phyloP scores from a whole-genome alignment of 352 stramenopile species.

The Phytophthora tentaculata region DNA sequence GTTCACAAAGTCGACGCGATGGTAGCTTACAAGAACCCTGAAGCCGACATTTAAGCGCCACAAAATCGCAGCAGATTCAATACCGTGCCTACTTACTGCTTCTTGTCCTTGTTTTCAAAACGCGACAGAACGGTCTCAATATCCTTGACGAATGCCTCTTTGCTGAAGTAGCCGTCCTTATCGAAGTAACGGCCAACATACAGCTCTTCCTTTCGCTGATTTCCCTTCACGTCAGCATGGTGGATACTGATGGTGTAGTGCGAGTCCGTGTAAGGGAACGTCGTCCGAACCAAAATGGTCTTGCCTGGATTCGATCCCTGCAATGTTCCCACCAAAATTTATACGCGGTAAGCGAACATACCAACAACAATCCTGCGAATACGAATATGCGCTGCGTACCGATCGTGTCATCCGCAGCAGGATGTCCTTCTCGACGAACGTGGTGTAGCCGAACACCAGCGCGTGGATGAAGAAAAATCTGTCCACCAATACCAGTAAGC shows the following conservation, averaged over 20 bases:
- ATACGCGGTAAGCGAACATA: slow-evolving; percentile 8
- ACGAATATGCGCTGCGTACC: slow-evolving; percentile 32
- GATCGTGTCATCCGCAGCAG: slow-evolving; percentile 73
- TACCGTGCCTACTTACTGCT: slow-evolving; percentile 52
- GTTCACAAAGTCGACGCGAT: slow-evolving; percentile 98
- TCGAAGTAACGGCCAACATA: slow-evolving; percentile 90
- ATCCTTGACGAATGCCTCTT: slow-evolving; percentile 76
- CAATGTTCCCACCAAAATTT: background rate
- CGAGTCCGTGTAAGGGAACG: slow-evolving; percentile 73
- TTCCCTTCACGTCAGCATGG: slow-evolving; percentile 43
- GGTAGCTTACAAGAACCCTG: slow-evolving; percentile 96
- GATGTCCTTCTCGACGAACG: slow-evolving; percentile 83
- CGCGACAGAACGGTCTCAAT: slow-evolving; percentile 62
- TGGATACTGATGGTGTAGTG: slow-evolving; percentile 77
- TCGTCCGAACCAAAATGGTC: slow-evolving; percentile 67
- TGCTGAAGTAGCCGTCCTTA: slow-evolving; percentile 85
- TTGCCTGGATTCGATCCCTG: slow-evolving; percentile 42
- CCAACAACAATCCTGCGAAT: background rate
- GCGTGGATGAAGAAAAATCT: slow-evolving; percentile 88
- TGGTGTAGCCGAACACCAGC: slow-evolving; percentile 71
- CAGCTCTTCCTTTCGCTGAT: slow-evolving; percentile 64
- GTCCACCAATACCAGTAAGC: background rate
- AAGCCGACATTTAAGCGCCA: slow-evolving; percentile 69
- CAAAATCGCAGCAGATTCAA: slow-evolving; percentile 22
- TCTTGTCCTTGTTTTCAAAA: slow-evolving; percentile 79